phyloP scores from a whole-genome alignment of 441 rosid genomes.

The Metrosideros polymorpha region DNA sequence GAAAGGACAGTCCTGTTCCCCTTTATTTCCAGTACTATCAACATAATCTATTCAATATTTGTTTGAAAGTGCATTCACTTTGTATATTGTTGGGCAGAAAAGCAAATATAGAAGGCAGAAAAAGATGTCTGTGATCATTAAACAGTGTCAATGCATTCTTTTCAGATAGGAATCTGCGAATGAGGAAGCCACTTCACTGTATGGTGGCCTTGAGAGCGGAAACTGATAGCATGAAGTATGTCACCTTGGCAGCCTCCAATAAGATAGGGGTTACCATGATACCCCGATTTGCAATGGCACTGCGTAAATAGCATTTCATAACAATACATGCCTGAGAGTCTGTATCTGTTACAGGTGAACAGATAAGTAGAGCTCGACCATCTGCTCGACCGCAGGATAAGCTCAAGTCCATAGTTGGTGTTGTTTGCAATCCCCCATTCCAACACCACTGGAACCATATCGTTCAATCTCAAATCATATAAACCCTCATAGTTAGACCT shows the following conservation, averaged over 20 bases:
- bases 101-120: background rate
- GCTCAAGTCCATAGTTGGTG: rapidly evolving
- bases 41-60: rapidly evolving
- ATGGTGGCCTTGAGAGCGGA: rapidly evolving
- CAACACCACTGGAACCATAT: background rate
- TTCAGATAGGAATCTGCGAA: background rate
- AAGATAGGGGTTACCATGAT: background rate
- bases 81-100: rapidly evolving
- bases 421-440: background rate
- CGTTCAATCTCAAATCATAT: background rate
- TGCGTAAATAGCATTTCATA: background rate
- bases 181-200: background rate
- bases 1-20: background rate
- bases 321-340: too few relatives aligned
- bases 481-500: background rate
- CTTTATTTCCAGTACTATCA: background rate
- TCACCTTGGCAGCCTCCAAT: background rate
- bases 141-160: background rate
- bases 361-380: too few relatives aligned
- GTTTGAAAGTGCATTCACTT: background rate
- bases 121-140: background rate
- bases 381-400: too few relatives aligned
- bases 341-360: rapidly evolving
- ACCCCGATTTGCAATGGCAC: rapidly evolving
- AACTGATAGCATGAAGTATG: background rate